A percentile compares a stretch with the other conserved stretches of the same genome.
Conservation (phyloP, 2,329 filamentous ascomycete species). For the Corniculantispora saksenae region DNA sequence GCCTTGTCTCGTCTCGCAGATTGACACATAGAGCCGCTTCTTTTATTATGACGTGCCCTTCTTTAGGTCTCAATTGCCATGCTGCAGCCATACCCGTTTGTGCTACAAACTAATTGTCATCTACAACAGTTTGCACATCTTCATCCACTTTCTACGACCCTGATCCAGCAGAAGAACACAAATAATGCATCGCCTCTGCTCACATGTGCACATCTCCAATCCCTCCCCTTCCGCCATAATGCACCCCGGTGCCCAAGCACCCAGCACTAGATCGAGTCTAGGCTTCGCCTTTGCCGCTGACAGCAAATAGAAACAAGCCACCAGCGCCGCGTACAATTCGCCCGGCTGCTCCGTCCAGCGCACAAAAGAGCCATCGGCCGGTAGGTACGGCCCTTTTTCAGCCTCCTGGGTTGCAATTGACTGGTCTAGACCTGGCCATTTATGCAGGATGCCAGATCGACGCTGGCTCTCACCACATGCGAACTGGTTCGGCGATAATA, state of each 20-base stretch:
- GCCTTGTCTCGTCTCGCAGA: background rate
- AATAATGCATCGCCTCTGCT: background rate
- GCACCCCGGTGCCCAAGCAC: background rate
- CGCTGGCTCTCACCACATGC: background rate
- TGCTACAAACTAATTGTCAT: background rate
- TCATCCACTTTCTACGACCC: background rate
- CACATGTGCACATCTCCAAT: background rate
- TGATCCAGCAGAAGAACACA: background rate
- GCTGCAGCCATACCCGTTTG: background rate
- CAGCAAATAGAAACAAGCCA: background rate
- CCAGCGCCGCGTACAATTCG: background rate
- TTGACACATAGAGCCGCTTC: background rate
- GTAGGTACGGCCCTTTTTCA: slow-evolving; percentile 1
- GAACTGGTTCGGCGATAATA: too few relatives aligned
- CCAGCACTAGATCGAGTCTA: background rate
- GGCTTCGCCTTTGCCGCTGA: background rate
- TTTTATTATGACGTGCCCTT: background rate
- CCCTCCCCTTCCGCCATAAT: background rate
- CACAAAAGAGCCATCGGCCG: background rate
- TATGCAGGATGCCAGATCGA: background rate
- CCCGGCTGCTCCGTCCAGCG: background rate
- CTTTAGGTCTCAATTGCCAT: background rate
- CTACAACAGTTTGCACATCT: background rate
- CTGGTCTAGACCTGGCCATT: slow-evolving; percentile 12
- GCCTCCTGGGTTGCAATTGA: background rate